A percentile compares a stretch with the other conserved stretches of the same genome.
Conservation (phyloP, 352 stramenopile genomes). For the Pythium sp. region DNA sequence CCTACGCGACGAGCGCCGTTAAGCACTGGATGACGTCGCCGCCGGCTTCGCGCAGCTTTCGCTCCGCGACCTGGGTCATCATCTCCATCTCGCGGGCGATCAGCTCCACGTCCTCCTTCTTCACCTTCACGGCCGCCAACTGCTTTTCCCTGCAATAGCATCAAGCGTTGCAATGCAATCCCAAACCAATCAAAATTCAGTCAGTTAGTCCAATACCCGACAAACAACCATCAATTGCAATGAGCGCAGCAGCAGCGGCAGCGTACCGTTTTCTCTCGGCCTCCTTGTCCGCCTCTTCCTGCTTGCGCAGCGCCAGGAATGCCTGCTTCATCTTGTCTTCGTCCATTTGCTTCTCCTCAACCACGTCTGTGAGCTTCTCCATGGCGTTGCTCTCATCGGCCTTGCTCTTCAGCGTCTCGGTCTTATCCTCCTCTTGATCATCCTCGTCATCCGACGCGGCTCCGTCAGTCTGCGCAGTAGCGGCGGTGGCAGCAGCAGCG, state of each 20-base stretch:
- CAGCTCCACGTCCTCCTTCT: constrained; percentile 78
- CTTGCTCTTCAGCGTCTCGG: constrained; percentile 70
- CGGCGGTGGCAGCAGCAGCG: constrained; percentile 3
- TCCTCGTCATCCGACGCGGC: constrained; percentile 53
- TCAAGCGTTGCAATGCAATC: background rate
- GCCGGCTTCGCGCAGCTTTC: constrained; percentile 77
- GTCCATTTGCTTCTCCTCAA: constrained; percentile 88
- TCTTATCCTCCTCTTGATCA: constrained; percentile 40
- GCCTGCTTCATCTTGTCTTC: constrained; percentile 87
- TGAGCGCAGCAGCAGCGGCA: background rate
- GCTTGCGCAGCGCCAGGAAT: constrained; percentile 69
- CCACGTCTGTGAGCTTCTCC: constrained; percentile 82
- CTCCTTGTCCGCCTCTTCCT: constrained; percentile 84
- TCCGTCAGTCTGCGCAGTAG: constrained; percentile 20
- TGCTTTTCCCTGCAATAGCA: constrained; percentile 54
- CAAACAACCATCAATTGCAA: background rate
- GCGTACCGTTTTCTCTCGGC: constrained; percentile 59
- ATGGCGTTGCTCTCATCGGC: constrained; percentile 79
- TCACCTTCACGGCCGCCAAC: constrained; percentile 76
- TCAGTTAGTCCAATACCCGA: background rate
- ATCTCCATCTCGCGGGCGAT: constrained; percentile 81
- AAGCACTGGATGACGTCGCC: constrained; percentile 75
- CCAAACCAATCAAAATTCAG: background rate
- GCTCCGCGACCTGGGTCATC: constrained; percentile 65
- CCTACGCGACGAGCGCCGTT: constrained; percentile 46